Base-by-base conservation (phyloP, 2,329 filamentous ascomycete species). In the Stagonosporopsis tanaceti region DNA sequence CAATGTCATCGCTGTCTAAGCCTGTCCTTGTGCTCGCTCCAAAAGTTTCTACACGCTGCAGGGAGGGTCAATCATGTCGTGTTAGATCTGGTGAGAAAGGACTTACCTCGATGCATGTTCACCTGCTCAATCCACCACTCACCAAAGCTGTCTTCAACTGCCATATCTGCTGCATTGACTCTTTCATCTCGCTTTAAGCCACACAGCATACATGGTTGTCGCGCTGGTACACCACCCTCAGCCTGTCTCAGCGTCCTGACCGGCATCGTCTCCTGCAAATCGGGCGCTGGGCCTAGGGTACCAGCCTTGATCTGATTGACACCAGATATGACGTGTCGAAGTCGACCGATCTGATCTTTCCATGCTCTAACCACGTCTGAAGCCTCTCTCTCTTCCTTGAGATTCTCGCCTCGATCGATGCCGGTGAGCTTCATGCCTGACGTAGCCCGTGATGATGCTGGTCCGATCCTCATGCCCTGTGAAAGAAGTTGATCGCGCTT, bases 401-500 rank as follows among this genome's bases (percentile, higher is more conserved):
- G 82, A n/a, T 85, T 82, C 75, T 97, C 93, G 3, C 87, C 85
- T 77, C 90, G 94, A 77, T 97, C 93, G 38, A 98, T 81, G 12
- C 92, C 90, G 0, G 89, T 86, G 20, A 98, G 85, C 77, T 97
- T 98, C 94, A 98, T 97, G 3, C 94, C 87, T n/a, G 84, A 89
- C 30, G 79, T 78, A 65, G 83, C 88, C 47, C 79, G 76, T 67
- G 91, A 92, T 15, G 87, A 87, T 1, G 92, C 91, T 20, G 85
- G 85, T 0, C 87, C 87, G 60, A 98, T 96, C 54, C 90, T 88
- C 91, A 96, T 97, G 70, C 89, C 89, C 75, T 97, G 92, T 1
- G 91, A 86, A 12, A 98, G 81, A 60, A 92, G 87, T 60, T 87
- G 89, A 76, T 98, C 94, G 51, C 94, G 86, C 73, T 96, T 94